These are phyloP conservation scores for Sphagnum tenellum DNA, from an alignment of 225 moss, liverwort and hornwort genomes.

Conservation along the genomic window DNA sequence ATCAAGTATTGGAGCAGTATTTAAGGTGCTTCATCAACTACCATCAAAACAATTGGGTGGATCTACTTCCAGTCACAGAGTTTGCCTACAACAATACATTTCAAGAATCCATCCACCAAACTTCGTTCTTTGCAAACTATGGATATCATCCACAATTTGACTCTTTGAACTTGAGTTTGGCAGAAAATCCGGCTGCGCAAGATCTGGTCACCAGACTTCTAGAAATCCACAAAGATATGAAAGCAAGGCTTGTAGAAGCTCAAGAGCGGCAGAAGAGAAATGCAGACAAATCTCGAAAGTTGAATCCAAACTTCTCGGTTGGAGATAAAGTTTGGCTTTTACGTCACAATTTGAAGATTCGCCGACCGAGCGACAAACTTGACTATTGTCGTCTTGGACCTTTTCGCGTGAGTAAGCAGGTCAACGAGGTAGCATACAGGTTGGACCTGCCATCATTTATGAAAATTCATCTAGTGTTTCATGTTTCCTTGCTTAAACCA, in stretches of 20 bases:
- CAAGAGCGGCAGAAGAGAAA: constrained; percentile 1
- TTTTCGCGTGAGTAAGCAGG: constrained; percentile 1
- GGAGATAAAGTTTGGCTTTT: constrained; percentile 8
- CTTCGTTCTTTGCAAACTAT: constrained; percentile 10
- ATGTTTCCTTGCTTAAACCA: constrained; percentile 9
- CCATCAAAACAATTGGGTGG: constrained; percentile 7
- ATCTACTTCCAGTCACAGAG: constrained; percentile 2
- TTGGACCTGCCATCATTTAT: constrained; percentile 6
- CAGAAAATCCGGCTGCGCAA: background rate
- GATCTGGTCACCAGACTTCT: constrained; percentile 1
- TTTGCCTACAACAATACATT: constrained; percentile 6
- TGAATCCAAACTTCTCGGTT: background rate
- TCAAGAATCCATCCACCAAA: constrained; percentile 6
- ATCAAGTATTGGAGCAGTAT: constrained; percentile 7
- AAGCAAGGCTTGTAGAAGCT: background rate
- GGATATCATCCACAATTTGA: constrained; percentile 5
- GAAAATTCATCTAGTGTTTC: constrained; percentile 13
- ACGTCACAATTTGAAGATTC: constrained; percentile 10
- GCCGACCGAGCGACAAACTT: constrained; percentile 5
- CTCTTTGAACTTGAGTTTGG: background rate
- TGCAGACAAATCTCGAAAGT: background rate
- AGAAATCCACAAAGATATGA: constrained; percentile 1
- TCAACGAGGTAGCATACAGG: constrained; percentile 8
- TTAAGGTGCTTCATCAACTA: constrained; percentile 1
- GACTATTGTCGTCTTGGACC: constrained; percentile 6